Evolutionary conservation across 202 grass and related monocot species (phyloP), one percentile per base, ranked within the genome.

Genomic region (Zoysia matrella): DNA sequence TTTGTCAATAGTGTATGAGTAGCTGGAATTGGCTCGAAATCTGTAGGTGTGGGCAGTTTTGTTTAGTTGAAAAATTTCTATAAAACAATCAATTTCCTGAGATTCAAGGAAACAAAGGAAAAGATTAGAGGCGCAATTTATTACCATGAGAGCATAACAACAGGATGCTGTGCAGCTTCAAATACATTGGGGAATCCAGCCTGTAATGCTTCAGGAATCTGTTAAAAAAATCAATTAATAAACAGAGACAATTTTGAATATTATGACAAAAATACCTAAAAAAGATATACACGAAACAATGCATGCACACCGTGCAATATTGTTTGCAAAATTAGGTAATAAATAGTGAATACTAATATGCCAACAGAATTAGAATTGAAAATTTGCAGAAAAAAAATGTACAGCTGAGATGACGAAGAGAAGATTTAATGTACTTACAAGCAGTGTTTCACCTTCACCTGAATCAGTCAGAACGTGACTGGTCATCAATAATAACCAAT

Each of bases 391-490:
- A 47, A 55, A 47, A 55, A 76, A 51, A 80, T 47, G 61, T 60
- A 82, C 43, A 70, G n/a, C 45, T 86, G 76, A 74, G 67, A 56
- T 61, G 57, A 70, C 89, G 15, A 65, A 49, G 47, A 82, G 42
- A 44, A 74, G 62, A 4, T 70, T 63, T 50, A 50, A 18, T 61
- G 54, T 89, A 94, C 67, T 91, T 98, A 98, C 95, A 72, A 98
- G 92, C 60, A 93, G 84, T 83, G 92, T 95, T 88, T 98, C 95
- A 83, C 95, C 95, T 84, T 95, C 95, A 13, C 95, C 92, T 68
- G 95, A 93, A 88, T 98, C 95, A 91, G 95, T 95, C 65, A 98
- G 88, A 71, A 98, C 95, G 81, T 98, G 95, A 68, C 92, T 94
- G 52, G 95, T 90, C 75, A 98, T 89, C 70, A 98, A 79, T 78